Conservation (phyloP, 2,329 filamentous ascomycete genomes). For the Aspergillus brasiliensis region DNA sequence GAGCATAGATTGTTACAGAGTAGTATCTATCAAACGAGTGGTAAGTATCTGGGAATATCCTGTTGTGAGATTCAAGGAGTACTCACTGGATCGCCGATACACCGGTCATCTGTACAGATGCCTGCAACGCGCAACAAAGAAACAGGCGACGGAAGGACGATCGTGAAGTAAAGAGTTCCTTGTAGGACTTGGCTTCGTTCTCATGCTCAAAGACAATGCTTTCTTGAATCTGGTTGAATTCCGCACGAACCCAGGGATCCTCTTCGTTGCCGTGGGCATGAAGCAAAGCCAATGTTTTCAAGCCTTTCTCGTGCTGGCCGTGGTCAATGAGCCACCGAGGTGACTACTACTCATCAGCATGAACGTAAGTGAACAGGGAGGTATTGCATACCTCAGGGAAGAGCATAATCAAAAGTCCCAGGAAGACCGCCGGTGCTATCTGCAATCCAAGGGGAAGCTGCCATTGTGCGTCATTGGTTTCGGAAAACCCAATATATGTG, state of each 20-base stretch:
- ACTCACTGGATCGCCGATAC: conserved; percentile 67
- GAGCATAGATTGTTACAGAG: conserved; percentile 65
- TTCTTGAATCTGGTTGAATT: conserved; percentile 71
- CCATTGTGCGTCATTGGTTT: conserved; percentile 58
- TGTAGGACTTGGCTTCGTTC: conserved; percentile 69
- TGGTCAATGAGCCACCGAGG: conserved; percentile 76
- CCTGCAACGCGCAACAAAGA: conserved; percentile 69
- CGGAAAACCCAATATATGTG: conserved; percentile 54
- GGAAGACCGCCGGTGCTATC: conserved; percentile 65
- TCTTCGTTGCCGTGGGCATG: conserved; percentile 68
- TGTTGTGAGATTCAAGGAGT: too few relatives aligned
- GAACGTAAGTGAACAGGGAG: not conserved
- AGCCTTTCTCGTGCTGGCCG: conserved; percentile 64
- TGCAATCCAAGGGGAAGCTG: conserved; percentile 70
- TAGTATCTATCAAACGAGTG: conserved; percentile 56
- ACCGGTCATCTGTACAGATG: conserved; percentile 74
- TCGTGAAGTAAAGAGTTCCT: conserved; percentile 66
- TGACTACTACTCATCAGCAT: conserved; percentile 37
- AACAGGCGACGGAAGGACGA: conserved; percentile 72
- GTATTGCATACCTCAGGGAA: conserved; percentile 63
- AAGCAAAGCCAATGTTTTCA: conserved; percentile 67
- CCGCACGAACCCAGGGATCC: conserved; percentile 71
- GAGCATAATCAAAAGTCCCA: conserved; percentile 66
- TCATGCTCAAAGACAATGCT: conserved; percentile 68
- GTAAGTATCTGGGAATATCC: not conserved